A percentile compares a stretch with the other conserved stretches of the same genome.
Conservation (phyloP, 495 filamentous ascomycete genomes). For the Neurospora sp. region DNA sequence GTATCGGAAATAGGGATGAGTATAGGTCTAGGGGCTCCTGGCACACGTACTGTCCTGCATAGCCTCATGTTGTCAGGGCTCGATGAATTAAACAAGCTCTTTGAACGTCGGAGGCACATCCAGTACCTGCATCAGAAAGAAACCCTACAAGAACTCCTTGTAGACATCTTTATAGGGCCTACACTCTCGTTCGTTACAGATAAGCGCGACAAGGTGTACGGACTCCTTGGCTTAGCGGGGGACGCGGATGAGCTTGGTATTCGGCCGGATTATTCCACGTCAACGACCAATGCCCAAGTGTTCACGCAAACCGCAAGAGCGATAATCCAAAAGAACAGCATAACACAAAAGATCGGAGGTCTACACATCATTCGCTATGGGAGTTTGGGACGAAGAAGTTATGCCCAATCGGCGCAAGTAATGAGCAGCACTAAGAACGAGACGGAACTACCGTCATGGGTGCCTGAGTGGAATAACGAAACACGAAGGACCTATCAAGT, state of each 20-base stretch:
- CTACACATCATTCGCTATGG: not conserved
- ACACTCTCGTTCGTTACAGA: not conserved
- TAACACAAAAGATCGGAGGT: not conserved
- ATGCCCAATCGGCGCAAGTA: not conserved
- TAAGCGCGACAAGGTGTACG: conserved; percentile 7
- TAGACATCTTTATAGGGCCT: not conserved
- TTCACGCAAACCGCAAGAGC: conserved; percentile 4
- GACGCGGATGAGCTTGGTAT: conserved; percentile 8
- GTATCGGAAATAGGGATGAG: too few species aligned
- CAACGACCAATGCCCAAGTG: not conserved
- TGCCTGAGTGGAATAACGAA: conserved; percentile 5
- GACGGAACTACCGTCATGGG: conserved; percentile 5
- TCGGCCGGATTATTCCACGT: conserved; percentile 1
- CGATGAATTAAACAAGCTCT: rapidly evolving
- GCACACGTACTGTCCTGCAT: too few species aligned
- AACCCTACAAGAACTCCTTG: not conserved
- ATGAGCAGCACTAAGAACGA: conserved; percentile 3
- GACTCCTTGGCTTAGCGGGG: conserved; percentile 5
- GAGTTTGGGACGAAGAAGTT: not conserved
- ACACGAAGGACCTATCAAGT: not conserved
- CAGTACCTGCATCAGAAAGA: not conserved
- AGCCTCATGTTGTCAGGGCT: too few species aligned
- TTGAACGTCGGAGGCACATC: not conserved
- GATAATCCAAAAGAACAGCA: not conserved
- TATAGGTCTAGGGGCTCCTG: too few species aligned